Evolutionary conservation across 257 asterid genomes (phyloP), one percentile per base, ranked within the genome.

Genomic region (Solanum dulcamara): DNA sequence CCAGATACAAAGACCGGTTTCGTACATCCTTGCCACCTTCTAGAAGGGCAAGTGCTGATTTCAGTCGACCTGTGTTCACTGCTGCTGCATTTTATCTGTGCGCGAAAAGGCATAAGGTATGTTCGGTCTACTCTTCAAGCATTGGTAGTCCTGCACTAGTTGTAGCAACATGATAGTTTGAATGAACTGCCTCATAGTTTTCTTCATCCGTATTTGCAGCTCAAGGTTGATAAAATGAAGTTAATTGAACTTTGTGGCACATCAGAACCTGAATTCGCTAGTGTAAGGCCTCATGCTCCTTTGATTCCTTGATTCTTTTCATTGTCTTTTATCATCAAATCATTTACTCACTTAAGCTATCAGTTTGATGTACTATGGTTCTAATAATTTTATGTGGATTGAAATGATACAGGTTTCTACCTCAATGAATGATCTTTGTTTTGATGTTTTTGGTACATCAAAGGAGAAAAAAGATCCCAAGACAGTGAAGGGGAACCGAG

Each of bases 361-460:
- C 44, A 30, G 42, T 48, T 79, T 28, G 6, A 6, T 30, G 4
- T 30, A 2, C 44, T 10, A 9, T 30, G 44, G 5, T 79, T 48
- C 64, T 75, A 84, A 22, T 5, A 32, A 2, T 22, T 15, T 48
- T 66, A 7, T 84, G 35, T 84, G n/a, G 44, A 48, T 57, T 84
- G 66, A 68, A 30, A 10, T 68, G 85, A 83, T 86, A 77, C 90
- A 96, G 98, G 99, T 95, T 28, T 89, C 92, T 68, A 90, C 92
- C 70, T 97, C 99, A 48, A 97, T 97, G 98, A 84, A 81, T 48
- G 98, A 94, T 88, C 93, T 94, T 32, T 97, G 99, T 85, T 95
- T 92, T 38, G 98, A 97, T 83, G 91, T 91, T 48, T 89, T 94
- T 85, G 99, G 99, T 83, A 89, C 84, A 71, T 83, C 97, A 8